Conservation (phyloP, 768 basidiomycete genomes). For the Boletus tylopilopsis region DNA sequence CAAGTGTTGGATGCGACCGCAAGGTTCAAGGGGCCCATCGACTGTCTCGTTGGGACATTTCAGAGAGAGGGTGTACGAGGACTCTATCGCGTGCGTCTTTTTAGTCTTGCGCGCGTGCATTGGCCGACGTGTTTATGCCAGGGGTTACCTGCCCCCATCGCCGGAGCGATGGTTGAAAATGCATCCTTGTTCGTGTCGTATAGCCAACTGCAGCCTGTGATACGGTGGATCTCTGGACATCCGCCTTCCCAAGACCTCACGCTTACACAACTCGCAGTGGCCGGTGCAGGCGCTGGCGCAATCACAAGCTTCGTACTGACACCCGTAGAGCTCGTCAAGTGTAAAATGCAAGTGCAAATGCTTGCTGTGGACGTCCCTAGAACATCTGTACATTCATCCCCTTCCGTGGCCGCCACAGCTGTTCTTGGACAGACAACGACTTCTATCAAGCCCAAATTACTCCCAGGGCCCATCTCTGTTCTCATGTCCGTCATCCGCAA, state of each 20-base stretch:
- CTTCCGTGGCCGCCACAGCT: conserved; percentile 16
- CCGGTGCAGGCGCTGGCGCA: conserved; percentile 85
- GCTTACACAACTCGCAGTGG: conserved; percentile 67
- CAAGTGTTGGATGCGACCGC: conserved; percentile 72
- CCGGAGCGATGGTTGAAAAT: conserved; percentile 91
- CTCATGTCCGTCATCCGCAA: conserved; percentile 58
- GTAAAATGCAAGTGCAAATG: conserved; percentile 97
- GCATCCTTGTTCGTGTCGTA: conserved; percentile 87
- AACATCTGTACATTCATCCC: conserved; percentile 9
- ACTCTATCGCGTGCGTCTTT: conserved; percentile 71
- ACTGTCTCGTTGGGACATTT: conserved; percentile 84
- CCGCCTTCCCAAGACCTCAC: conserved; percentile 42
- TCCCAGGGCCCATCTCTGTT: conserved; percentile 75
- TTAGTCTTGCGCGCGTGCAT: not conserved
- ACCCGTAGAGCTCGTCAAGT: conserved; percentile 93
- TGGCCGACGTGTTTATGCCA: conserved; percentile 26
- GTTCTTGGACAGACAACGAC: conserved; percentile 2
- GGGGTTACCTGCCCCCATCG: conserved; percentile 89
- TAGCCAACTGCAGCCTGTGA: conserved; percentile 62
- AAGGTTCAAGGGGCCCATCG: conserved; percentile 80
- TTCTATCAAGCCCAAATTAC: conserved; percentile 20
- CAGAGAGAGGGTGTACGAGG: conserved; percentile 77
- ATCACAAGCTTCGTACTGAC: conserved; percentile 87
- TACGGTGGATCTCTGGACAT: conserved; percentile 42
- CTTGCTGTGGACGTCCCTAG: conserved; percentile 38